Percentiles rank a stretch among this genome's conserved stretches.
Evolutionary conservation across 768 basidiomycete species (phyloP).

Genomic region (Xerocomellus dryophilus): DNA sequence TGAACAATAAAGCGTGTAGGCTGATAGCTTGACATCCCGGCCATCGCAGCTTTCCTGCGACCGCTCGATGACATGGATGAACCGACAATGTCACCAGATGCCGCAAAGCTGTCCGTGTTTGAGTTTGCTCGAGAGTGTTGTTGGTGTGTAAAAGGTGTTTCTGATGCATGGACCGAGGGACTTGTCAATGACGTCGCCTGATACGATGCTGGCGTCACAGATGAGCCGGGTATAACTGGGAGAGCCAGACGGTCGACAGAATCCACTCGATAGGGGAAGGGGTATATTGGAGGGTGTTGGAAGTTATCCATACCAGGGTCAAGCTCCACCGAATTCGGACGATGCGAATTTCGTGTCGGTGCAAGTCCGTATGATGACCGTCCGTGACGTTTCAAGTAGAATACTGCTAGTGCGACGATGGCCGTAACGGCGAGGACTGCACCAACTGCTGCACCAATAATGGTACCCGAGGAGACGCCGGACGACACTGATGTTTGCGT

Average conservation of each 20-base stretch:
- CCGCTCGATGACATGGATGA: slow-evolving; percentile 37
- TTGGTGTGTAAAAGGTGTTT: neutral
- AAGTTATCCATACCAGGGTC: slow-evolving; percentile 20
- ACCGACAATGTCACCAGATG: slow-evolving; percentile 17
- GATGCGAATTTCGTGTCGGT: slow-evolving; percentile 28
- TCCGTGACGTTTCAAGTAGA: slow-evolving; percentile 39
- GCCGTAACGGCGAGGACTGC: slow-evolving; percentile 52
- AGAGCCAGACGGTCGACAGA: slow-evolving; percentile 17
- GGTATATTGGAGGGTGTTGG: slow-evolving; percentile 36
- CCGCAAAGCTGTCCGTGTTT: slow-evolving; percentile 17
- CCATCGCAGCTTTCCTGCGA: slow-evolving; percentile 55
- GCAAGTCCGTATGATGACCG: slow-evolving; percentile 30
- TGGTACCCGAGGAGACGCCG: slow-evolving; percentile 41
- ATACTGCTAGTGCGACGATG: slow-evolving; percentile 48
- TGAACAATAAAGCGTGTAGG: slow-evolving; percentile 60
- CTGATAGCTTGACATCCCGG: slow-evolving; percentile 41
- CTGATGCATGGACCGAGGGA: slow-evolving; percentile 11
- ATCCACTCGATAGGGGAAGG: slow-evolving; percentile 31
- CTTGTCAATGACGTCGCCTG: slow-evolving; percentile 3
- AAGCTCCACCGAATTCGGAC: slow-evolving; percentile 41
- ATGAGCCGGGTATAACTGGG: slow-evolving; percentile 5
- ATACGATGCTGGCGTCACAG: neutral
- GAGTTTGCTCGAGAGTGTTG: slow-evolving; percentile 23
- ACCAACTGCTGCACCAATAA: slow-evolving; percentile 50
- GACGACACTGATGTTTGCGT: slow-evolving; percentile 18